These are phyloP conservation scores for Trichoderma polysporum DNA, from an alignment of 2,329 filamentous ascomycete genomes.

Conservation along the genomic window DNA sequence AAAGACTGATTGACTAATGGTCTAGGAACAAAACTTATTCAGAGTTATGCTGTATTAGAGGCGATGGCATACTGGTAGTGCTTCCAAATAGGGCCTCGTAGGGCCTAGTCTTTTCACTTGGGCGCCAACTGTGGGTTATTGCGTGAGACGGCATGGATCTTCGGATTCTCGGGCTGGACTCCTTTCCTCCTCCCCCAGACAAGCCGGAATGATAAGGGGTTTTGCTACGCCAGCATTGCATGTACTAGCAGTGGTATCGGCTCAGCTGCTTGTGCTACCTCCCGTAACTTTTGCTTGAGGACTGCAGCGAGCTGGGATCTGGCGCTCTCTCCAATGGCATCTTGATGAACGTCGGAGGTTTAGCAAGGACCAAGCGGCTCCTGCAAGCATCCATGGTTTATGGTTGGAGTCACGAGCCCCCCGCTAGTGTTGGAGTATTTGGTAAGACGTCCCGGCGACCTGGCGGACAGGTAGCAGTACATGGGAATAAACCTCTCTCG, in stretches of 20 bases:
- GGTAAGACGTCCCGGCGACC: too few species aligned
- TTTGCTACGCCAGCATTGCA: background rate
- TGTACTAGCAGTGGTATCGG: background rate
- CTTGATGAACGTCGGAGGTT: background rate
- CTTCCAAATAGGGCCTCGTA: background rate
- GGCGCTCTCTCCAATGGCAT: background rate
- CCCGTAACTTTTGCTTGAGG: background rate
- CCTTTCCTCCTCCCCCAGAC: background rate
- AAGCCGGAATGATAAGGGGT: background rate
- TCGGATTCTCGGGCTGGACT: conserved; percentile 6
- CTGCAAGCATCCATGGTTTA: background rate
- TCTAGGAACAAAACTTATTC: background rate
- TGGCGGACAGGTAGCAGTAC: background rate
- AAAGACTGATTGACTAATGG: background rate
- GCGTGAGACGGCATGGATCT: conserved; percentile 14
- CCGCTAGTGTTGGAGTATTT: background rate
- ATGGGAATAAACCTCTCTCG: background rate
- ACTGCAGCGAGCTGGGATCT: background rate
- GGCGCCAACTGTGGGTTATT: conserved; percentile 17
- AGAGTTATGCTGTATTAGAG: background rate
- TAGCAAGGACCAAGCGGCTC: conserved; percentile 2
- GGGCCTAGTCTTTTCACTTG: conserved; percentile 7
- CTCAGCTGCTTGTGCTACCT: background rate
- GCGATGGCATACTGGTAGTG: background rate
- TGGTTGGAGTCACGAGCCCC: conserved; percentile 3